These are phyloP conservation scores for Melastoma candidum DNA, from an alignment of 441 rosid genomes.

Conservation along the genomic window DNA sequence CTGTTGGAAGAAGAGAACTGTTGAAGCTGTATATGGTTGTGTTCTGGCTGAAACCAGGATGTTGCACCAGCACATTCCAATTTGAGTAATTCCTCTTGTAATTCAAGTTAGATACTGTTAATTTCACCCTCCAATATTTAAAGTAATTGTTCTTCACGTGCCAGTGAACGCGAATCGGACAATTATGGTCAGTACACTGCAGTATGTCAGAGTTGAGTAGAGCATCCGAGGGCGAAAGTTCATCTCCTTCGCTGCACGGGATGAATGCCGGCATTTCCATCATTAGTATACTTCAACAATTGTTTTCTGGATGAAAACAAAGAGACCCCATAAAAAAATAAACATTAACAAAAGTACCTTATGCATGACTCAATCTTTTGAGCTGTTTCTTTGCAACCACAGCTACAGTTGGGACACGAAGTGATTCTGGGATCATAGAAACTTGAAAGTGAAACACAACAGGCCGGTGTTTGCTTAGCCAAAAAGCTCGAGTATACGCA, in stretches of 20 bases:
- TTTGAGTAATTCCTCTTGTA: conserved; percentile 37
- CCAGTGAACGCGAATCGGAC: conserved; percentile 52
- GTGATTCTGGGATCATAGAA: conserved; percentile 42
- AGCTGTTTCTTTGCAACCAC: conserved; percentile 46
- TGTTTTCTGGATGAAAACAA: neutral
- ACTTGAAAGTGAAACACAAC: conserved; percentile 51
- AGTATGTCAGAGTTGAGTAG: conserved; percentile 21
- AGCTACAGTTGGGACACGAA: conserved; percentile 47
- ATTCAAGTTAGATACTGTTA: conserved; percentile 44
- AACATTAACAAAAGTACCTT: conserved; percentile 20
- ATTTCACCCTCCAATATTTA: conserved; percentile 43
- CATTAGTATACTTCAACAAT: too few species aligned
- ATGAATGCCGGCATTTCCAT: too few species aligned
- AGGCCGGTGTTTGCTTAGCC: conserved; percentile 36
- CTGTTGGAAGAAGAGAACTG: conserved; percentile 33
- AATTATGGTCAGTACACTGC: conserved; percentile 48
- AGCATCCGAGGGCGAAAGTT: conserved; percentile 9
- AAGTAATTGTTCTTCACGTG: conserved; percentile 43
- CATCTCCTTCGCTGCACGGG: conserved; percentile 22
- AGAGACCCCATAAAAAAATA: neutral
- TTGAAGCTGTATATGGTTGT: conserved; percentile 40
- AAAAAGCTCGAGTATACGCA: conserved; percentile 48
- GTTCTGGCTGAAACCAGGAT: conserved; percentile 40
- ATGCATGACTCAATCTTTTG: conserved; percentile 25
- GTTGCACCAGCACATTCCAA: conserved; percentile 55